These are phyloP conservation scores for Vaccinium vitisidaea DNA, from an alignment of 148 eudicot genomes.

Conservation along the genomic window DNA sequence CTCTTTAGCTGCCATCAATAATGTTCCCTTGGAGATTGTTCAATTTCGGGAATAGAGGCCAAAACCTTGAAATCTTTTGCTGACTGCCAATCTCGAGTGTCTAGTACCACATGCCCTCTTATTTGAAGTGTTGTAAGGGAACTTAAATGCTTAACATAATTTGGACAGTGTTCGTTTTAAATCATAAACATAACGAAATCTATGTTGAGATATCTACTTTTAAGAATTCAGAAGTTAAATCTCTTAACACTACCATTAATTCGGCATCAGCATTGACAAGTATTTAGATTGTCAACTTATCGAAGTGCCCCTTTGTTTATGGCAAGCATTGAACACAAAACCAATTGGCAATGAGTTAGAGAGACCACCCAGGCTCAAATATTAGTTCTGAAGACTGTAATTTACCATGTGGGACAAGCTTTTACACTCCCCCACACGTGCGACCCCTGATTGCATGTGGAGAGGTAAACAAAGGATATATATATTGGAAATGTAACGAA, in stretches of 20 bases:
- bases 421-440: too few species aligned
- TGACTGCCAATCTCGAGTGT: background rate
- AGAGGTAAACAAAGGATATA: too few species aligned
- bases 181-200: background rate
- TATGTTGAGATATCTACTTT: background rate
- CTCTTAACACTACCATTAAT: background rate
- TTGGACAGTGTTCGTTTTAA: background rate
- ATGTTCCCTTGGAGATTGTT: background rate
- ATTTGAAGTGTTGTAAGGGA: background rate
- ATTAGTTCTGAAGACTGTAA: too few species aligned
- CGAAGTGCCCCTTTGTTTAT: background rate
- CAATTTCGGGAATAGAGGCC: background rate
- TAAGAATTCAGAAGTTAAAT: background rate
- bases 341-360: too few species aligned
- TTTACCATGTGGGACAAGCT: too few species aligned
- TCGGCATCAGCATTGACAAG: background rate
- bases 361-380: too few species aligned
- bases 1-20: background rate
- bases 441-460: too few species aligned
- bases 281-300: background rate
- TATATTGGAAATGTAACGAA: too few species aligned
- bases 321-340: background rate
- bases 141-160: background rate
- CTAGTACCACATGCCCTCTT: background rate
- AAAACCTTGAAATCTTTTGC: constrained; percentile 2